Evolutionary conservation across 179 eudicot species (phyloP).

Genomic region (Monotropa hypopitys): DNA sequence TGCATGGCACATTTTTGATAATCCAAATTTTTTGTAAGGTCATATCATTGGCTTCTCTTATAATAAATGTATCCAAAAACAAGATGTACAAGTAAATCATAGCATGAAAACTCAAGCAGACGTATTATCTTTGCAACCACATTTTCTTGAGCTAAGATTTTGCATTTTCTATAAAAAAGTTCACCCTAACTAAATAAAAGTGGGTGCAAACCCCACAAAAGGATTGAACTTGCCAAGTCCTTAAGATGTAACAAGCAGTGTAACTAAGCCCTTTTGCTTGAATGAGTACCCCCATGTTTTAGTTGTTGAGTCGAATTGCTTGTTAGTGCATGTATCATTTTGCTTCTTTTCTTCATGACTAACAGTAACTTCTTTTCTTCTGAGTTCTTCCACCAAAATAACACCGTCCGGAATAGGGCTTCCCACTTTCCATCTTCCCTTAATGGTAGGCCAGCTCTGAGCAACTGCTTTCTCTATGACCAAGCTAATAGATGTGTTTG

Average conservation of each 20-base stretch:
- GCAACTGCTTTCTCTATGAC: constrained; percentile 28
- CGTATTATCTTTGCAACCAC: constrained; percentile 7
- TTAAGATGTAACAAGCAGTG: constrained; percentile 31
- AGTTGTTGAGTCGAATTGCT: constrained; percentile 9
- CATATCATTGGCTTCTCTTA: too few relatives aligned
- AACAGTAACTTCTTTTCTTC: constrained; percentile 6
- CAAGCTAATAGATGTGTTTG: constrained; percentile 4
- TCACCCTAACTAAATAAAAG: constrained; percentile 31
- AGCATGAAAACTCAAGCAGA: neutral
- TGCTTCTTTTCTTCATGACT: neutral
- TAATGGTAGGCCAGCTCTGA: constrained; percentile 26
- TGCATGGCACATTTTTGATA: too few relatives aligned
- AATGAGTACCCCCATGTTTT: constrained; percentile 39
- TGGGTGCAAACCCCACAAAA: constrained; percentile 34
- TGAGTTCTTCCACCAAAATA: constrained; percentile 33
- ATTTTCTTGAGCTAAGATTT: constrained; percentile 21
- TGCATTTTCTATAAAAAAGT: constrained; percentile 22
- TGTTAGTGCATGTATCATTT: neutral
- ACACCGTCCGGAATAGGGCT: constrained; percentile 23
- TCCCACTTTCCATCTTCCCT: constrained; percentile 23
- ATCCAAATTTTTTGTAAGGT: too few relatives aligned
- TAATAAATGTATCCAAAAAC: too few relatives aligned
- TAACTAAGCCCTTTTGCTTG: constrained; percentile 32
- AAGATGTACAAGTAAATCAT: too few relatives aligned
- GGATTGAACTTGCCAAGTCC: constrained; percentile 32